Base-by-base conservation (phyloP, 169 alveolate genomes). In the Eimeria falciformis region DNA sequence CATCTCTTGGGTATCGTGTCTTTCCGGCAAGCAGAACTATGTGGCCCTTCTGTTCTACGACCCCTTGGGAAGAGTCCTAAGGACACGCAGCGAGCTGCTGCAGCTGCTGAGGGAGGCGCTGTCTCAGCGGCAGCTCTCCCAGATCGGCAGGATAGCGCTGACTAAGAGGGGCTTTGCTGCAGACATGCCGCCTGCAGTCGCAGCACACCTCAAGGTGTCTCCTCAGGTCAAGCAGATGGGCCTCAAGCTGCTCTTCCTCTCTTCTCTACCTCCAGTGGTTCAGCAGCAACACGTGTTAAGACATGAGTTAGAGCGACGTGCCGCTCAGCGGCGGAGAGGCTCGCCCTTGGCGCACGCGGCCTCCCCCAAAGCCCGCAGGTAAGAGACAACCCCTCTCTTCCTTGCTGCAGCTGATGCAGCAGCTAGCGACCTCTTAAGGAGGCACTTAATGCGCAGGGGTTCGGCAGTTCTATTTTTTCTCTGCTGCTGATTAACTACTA, bases 31-130 rank as follows among this genome's bases (percentile, higher is more conserved):
- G 23, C 66, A 21, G 23, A 37, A 55, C 56, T 56, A 29, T 47
- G 82, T 83, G 12, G 75, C 89, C 17, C 58, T 88, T 18, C 82
- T 88, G 33, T 75, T 88, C 56, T 55, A 56, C 23, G 93, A 88
- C 62, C 93, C 93, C 12, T 18, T 75, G 46, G 43, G 45, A 2
- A 53, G 58, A 66, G 53, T 6, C 1, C 23, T 88, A 7, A 29
- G 45, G 53, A 47, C 78, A 27, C 66, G 71, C 33, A 53, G 62
- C 3, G 66, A 53, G 40, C 40, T 87, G 45, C 77, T 71, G 65
- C 37, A 43, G 65, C 66, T 69, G 40, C 86, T 69, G 23, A 46
- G 77, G 25, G 75, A 50, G 62, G 87, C 33, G 3, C 79, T 69
- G 1, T 25, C 21, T n/a, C 79, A 21, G 47, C 87, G 29, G 18